Conservation (phyloP, 1,139 yeast species). For the Debaryomycetaceae sp. region DNA sequence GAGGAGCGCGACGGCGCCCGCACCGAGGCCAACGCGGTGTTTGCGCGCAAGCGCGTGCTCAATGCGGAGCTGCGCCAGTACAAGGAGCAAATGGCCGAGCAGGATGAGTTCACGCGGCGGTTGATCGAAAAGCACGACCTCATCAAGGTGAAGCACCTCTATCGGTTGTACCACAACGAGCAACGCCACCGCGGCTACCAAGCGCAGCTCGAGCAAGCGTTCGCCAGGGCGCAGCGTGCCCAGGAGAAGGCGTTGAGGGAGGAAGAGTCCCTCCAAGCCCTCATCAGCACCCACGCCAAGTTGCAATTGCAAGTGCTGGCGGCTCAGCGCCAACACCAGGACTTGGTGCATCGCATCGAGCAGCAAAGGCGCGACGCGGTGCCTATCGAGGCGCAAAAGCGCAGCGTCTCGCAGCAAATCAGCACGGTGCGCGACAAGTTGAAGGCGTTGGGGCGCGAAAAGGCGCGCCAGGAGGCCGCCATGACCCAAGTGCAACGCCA, state of each 20-base stretch:
- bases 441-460: slow-evolving; percentile 49
- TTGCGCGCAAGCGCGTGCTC: slow-evolving; percentile 68
- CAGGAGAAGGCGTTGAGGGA: slow-evolving; percentile 26
- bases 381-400: slow-evolving; percentile 55
- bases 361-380: slow-evolving; percentile 45
- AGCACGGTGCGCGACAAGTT: slow-evolving; percentile 47
- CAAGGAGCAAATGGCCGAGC: slow-evolving; percentile 71
- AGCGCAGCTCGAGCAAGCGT: slow-evolving; percentile 17
- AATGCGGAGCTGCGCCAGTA: slow-evolving; percentile 78
- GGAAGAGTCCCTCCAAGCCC: slow-evolving; percentile 24
- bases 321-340: slow-evolving; percentile 34
- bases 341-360: slow-evolving; percentile 38
- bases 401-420: slow-evolving; percentile 45
- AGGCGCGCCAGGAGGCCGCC: slow-evolving; percentile 44
- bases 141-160: slow-evolving; percentile 49
- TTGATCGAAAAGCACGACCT: slow-evolving; percentile 45
- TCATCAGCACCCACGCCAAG: slow-evolving; percentile 44
- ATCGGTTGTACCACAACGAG: slow-evolving; percentile 68
- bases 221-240: slow-evolving; percentile 12
- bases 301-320: slow-evolving; percentile 40
- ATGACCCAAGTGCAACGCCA: slow-evolving; percentile 44
- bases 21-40: slow-evolving; percentile 59
- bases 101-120: slow-evolving; percentile 61
- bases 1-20: slow-evolving; percentile 67
- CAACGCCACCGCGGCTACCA: slow-evolving; percentile 31